Conservation (phyloP, 345 rosid genomes). For the Toxicodendron radicans region DNA sequence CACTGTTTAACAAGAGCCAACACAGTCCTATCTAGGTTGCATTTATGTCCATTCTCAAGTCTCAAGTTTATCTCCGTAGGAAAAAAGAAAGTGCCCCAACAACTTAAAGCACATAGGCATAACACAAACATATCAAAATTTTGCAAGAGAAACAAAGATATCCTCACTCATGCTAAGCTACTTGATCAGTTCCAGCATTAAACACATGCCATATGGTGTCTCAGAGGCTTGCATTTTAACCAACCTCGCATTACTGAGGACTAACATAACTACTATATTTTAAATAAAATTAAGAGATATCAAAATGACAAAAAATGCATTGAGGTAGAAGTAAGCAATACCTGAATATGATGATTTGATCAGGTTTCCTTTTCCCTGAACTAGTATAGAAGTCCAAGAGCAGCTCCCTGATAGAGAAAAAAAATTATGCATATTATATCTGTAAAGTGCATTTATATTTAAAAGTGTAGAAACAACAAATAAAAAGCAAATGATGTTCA, state of each 20-base stretch:
- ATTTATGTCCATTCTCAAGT: too few relatives aligned
- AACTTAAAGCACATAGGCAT: neutral
- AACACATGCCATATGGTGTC: too few relatives aligned
- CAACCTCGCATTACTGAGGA: too few relatives aligned
- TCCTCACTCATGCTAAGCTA: too few relatives aligned
- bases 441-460: neutral
- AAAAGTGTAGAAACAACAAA: neutral
- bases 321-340: conserved; percentile 7
- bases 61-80: too few relatives aligned
- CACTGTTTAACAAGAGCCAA: too few relatives aligned
- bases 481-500: neutral
- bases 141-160: neutral
- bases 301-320: neutral
- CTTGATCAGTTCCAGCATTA: too few relatives aligned
- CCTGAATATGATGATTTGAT: conserved; percentile 91
- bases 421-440: neutral
- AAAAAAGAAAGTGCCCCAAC: too few relatives aligned
- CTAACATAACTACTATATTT: too few relatives aligned
- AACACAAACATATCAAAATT: neutral
- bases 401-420: conserved; percentile 53
- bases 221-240: too few relatives aligned
- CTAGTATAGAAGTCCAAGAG: conserved; percentile 78
- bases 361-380: conserved; percentile 82
- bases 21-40: too few relatives aligned
- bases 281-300: neutral